Evolutionary conservation across 179 eudicot genomes (phyloP).

Genomic region (Camellia oleifera): DNA sequence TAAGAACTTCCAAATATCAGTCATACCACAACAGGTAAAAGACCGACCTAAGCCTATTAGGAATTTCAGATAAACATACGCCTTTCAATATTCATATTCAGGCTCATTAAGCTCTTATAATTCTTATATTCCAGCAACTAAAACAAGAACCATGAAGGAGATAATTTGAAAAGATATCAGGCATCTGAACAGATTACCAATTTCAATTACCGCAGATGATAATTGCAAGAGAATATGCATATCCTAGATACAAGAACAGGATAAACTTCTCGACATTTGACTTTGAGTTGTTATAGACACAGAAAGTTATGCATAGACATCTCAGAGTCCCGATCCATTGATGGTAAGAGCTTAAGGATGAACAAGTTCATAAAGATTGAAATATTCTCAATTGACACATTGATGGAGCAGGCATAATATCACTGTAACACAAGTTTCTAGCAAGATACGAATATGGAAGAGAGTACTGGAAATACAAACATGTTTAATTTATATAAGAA

Average conservation of each 20-base stretch:
- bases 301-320: background rate
- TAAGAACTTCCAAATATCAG: no score
- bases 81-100: background rate
- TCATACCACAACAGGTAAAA: no score
- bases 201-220: no score
- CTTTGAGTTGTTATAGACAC: conserved; percentile 1
- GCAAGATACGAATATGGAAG: background rate
- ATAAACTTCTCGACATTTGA: background rate
- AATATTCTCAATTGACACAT: background rate
- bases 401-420: background rate
- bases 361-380: background rate
- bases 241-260: no score
- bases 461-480: background rate
- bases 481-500: background rate
- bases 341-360: background rate
- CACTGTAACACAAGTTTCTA: background rate
- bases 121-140: background rate
- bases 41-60: background rate
- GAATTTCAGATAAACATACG: background rate
- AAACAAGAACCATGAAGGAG: background rate
- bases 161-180: background rate
- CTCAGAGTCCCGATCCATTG: background rate
- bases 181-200: background rate
- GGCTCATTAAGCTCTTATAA: background rate
- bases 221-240: no score